Percentiles rank a stretch among this genome's conserved stretches.
Evolutionary conservation across 2,329 filamentous ascomycete genomes (phyloP).

Genomic region (Exophiala bonariae): DNA sequence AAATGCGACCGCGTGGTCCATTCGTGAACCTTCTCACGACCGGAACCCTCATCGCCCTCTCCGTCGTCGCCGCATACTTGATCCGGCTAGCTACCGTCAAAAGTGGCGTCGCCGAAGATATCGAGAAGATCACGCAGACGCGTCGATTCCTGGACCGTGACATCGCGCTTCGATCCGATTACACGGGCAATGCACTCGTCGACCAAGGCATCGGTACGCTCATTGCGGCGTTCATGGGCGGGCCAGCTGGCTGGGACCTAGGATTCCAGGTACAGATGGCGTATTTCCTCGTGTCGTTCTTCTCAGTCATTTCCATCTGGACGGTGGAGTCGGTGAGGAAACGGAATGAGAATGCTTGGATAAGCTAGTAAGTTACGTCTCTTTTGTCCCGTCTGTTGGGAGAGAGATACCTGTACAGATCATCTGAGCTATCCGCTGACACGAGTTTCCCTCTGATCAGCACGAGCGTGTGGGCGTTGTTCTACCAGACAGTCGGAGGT

Average conservation of each 20-base stretch:
- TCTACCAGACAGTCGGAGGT: constrained; percentile 23
- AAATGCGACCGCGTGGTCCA: too few relatives aligned
- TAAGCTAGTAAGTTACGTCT: constrained; percentile 15
- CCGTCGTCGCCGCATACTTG: constrained; percentile 9
- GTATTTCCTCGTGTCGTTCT: constrained; percentile 23
- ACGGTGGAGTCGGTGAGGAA: constrained; percentile 18
- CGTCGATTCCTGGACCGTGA: constrained; percentile 8
- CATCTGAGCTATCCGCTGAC: too few relatives aligned
- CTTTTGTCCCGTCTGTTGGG: too few relatives aligned
- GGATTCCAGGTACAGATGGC: constrained; percentile 16
- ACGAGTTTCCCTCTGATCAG: constrained; percentile 8
- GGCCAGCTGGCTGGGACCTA: constrained; percentile 14
- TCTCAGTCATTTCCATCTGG: constrained; percentile 14
- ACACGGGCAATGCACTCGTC: constrained; percentile 14
- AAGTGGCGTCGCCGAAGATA: constrained; percentile 9
- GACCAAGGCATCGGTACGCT: constrained; percentile 17
- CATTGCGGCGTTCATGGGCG: constrained; percentile 18
- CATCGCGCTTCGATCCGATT: constrained; percentile 11
- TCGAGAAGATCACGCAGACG: constrained; percentile 9
- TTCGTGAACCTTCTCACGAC: too few relatives aligned
- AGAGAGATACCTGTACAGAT: too few relatives aligned
- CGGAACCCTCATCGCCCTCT: not conserved
- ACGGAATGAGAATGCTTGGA: constrained; percentile 12
- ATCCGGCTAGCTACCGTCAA: constrained; percentile 7
- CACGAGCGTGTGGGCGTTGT: constrained; percentile 15